phyloP scores from a whole-genome alignment of 1,139 yeast species.

The Saccharomycopsis hybrid region DNA sequence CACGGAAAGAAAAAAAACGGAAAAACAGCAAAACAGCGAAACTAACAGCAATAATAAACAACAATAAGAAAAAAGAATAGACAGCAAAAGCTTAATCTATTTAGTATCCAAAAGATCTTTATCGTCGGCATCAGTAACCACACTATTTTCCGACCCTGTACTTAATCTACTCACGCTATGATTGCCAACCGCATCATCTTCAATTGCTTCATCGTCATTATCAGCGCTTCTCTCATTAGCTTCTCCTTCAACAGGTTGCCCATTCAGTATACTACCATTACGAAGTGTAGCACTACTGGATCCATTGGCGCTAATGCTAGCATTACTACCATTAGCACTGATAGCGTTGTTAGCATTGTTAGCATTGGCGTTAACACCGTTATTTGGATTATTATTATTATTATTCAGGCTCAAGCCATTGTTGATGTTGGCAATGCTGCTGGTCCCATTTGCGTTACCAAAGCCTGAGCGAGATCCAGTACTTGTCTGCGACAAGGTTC shows the following conservation, averaged over 20 bases:
- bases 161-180: background rate
- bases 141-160: background rate
- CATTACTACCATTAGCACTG: background rate
- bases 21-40: no score
- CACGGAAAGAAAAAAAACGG: no score
- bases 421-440: background rate
- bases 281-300: background rate
- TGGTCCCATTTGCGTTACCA: background rate
- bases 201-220: background rate
- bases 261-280: background rate
- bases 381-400: background rate
- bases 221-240: background rate
- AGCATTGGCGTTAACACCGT: background rate
- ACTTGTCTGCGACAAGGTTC: conserved; percentile 14
- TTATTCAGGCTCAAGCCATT: background rate
- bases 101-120: background rate
- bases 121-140: background rate
- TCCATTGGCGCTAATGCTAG: background rate
- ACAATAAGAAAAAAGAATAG: background rate
- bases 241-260: background rate
- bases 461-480: conserved; percentile 3
- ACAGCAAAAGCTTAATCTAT: background rate
- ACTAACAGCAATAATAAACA: background rate
- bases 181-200: background rate
- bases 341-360: background rate